A percentile compares a stretch with the other conserved stretches of the same genome.
Evolutionary conservation across 371 early-diverging fungal species (phyloP).

Genomic region (Mortierella sp.): DNA sequence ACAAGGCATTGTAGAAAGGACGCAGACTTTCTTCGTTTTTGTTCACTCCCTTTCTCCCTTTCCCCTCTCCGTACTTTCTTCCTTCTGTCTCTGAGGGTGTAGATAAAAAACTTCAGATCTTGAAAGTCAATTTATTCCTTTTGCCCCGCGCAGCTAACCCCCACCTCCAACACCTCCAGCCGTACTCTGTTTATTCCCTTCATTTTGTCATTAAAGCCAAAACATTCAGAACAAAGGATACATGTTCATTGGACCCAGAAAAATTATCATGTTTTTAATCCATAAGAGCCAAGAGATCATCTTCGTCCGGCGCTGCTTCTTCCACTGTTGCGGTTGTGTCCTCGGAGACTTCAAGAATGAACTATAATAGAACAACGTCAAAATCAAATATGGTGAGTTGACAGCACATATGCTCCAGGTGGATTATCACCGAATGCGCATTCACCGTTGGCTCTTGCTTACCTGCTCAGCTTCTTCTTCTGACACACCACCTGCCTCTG

Average conservation of each 20-base stretch:
- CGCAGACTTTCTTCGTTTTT: background rate
- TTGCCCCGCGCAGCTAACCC: too few relatives aligned
- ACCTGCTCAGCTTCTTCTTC: constrained; percentile 42
- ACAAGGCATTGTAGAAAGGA: background rate
- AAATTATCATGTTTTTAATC: constrained; percentile 10
- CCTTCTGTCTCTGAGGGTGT: too few relatives aligned
- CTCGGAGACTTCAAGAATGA: constrained; percentile 14
- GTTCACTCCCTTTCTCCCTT: constrained; percentile 8
- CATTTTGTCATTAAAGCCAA: constrained; percentile 7
- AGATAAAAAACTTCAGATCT: too few relatives aligned
- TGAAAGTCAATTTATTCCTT: background rate
- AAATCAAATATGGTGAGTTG: too few relatives aligned
- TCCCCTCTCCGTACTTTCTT: too few relatives aligned
- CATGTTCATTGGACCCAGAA: background rate
- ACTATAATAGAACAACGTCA: constrained; percentile 1
- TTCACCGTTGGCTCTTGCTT: background rate
- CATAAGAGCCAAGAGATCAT: constrained; percentile 48
- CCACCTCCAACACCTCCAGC: constrained; percentile 9
- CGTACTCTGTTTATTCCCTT: constrained; percentile 17
- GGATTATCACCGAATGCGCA: background rate
- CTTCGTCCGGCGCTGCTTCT: constrained; percentile 27
- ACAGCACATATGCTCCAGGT: too few relatives aligned
- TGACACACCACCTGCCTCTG: constrained; percentile 26
- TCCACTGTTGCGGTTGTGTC: constrained; percentile 14
- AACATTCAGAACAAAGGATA: constrained; percentile 1